Base-by-base conservation (phyloP, 768 basidiomycete genomes). In the Boletus tomentosulus region DNA sequence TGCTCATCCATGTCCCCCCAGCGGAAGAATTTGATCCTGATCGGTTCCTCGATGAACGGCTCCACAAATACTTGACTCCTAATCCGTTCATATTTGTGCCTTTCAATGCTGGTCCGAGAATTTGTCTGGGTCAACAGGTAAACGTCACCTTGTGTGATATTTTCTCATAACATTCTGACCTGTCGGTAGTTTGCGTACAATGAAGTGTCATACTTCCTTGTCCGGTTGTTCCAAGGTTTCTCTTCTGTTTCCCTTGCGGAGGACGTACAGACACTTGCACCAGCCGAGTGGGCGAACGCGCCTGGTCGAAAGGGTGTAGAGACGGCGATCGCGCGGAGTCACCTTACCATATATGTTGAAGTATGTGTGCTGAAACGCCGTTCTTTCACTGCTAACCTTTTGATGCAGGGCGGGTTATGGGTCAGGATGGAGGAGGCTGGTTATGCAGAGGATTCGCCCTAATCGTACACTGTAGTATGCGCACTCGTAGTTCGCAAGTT, bases 1-100 rank as follows among this genome's bases (percentile, higher is more conserved):
- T 37, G 35, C 54, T 56, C 33, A 55, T 19, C 1, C 7, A n/a
- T n/a, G 15, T 43, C n/a, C 37, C 16, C 22, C 19, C 9, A 84
- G 83, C 83, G 22, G 63, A 76, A 3, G 58, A 69, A 54, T 88
- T 86, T 57, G 85, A 87, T 61, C 86, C 86, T 0, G 81, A 85
- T 54, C 75, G 85, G 1, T 87, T 85, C 74, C 64, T 87, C 38
- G 85, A 87, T 55, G 78, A 80, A 27, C 74, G 85, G 3, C 48
- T 84, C 39, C 71, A 75, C 3, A 83, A 79, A 56, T 82, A 85
- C 57, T 62, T 83, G 55, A 76, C 73, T 0, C 73, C 77, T 8
- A 83, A 83, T 57, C 82, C 83, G 0, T 77, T 74, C 68, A 77
- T 78, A 46, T 78, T 78, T 63, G 53, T 72, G 11, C 75, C 74